Percentiles rank a stretch among this genome's conserved stretches.
These are phyloP conservation scores for Manihot esculenta DNA, from an alignment of 441 rosid species.

Conservation along the genomic window DNA sequence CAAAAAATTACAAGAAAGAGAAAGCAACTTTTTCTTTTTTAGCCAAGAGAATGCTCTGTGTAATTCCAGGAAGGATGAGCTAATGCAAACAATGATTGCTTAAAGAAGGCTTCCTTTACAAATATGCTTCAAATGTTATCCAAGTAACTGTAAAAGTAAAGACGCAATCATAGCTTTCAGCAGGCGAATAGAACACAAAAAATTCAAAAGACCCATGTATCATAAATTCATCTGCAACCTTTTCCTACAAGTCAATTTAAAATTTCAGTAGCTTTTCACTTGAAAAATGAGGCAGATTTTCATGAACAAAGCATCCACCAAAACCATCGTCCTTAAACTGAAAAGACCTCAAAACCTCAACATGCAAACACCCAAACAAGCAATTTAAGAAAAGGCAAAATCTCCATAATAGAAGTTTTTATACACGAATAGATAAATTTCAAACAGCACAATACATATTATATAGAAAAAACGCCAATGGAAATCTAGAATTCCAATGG, in stretches of 20 bases:
- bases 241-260: background rate
- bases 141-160: background rate
- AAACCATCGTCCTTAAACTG: background rate
- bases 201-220: background rate
- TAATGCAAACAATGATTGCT: background rate
- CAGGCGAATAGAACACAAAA: background rate
- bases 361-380: slow-evolving; percentile 5
- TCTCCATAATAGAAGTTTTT: background rate
- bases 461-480: background rate
- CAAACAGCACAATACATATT: background rate
- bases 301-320: background rate
- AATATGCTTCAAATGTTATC: background rate
- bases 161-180: background rate
- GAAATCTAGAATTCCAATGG: background rate
- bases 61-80: background rate
- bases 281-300: too few species aligned
- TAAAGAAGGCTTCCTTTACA: background rate
- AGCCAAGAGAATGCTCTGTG: background rate
- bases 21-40: background rate
- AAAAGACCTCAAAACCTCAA: background rate
- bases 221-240: background rate
- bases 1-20: background rate
- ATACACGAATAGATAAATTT: background rate
- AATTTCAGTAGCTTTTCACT: too few species aligned
- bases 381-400: background rate